Conservation (phyloP, 257 asterid genomes). For the Salvia rosmarinus region DNA sequence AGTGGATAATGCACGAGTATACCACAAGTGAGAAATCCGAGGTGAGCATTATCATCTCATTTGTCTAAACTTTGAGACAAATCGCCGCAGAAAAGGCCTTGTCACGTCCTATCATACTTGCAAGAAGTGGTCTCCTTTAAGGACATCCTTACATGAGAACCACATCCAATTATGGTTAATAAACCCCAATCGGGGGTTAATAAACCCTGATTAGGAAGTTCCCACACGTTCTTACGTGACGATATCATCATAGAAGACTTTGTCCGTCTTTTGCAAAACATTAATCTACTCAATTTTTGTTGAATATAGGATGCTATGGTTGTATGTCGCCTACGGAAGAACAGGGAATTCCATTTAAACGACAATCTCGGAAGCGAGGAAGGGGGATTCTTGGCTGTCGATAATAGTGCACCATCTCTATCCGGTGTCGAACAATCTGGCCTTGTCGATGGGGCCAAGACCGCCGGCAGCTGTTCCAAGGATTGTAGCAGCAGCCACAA, state of each 20-base stretch:
- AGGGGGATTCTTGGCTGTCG: slow-evolving; percentile 30
- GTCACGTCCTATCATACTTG: too few species aligned
- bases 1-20: slow-evolving; percentile 96
- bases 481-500: slow-evolving; percentile 57
- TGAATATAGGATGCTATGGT: slow-evolving; percentile 67
- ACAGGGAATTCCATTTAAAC: slow-evolving; percentile 60
- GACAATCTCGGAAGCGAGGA: slow-evolving; percentile 36
- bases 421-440: slow-evolving; percentile 47
- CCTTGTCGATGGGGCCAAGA: slow-evolving; percentile 37
- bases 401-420: slow-evolving; percentile 29
- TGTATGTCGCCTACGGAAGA: slow-evolving; percentile 81
- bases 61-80: too few species aligned
- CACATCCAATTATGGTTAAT: too few species aligned
- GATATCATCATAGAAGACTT: too few species aligned
- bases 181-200: too few species aligned
- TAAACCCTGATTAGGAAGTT: too few species aligned
- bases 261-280: too few species aligned
- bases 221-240: too few species aligned
- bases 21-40: slow-evolving; percentile 59
- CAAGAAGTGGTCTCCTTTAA: too few species aligned
- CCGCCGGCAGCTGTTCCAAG: slow-evolving; percentile 50
- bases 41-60: slow-evolving; percentile 40
- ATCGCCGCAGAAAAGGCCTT: too few species aligned
- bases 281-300: background rate
- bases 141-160: too few species aligned